Evolutionary conservation across 768 basidiomycete genomes (phyloP), one percentile per base, ranked within the genome.

Genomic region (Steccherinum ochraceum): DNA sequence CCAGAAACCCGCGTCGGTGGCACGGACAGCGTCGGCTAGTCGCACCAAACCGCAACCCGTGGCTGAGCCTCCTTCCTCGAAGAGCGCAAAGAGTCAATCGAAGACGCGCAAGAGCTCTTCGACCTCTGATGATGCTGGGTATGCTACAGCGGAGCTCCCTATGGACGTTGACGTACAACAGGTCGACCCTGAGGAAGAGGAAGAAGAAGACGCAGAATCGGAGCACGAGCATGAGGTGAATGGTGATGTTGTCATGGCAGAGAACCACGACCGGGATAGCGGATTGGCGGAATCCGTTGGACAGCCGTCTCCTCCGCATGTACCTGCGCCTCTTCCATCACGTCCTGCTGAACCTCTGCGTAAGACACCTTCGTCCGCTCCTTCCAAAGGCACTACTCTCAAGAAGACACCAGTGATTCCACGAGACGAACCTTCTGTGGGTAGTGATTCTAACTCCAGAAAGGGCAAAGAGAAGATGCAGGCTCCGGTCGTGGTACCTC

Each of bases 51-150:
- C 21, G 23, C 51, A 52, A 45, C 19, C 44, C 23, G 47, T 48
- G 40, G 44, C 39, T 24, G n/a, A n/a, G n/a, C 24, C 50, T 11
- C 19, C 44, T 25, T 20, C 48, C 20, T 45, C 43, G 12, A 41
- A 46, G 13, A 23, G 19, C 23, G 7, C 45, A 19, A 7, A 27
- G 41, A 46, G 26, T 44, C 19, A 24, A 24, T 21, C 42, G 40
- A 53, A 42, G 24, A 48, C 26, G 19, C 54, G 46, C 44, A 56
- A 57, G 21, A 60, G 54, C 13, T 55, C 58, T 3, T 51, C 56
- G 4, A 52, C 60, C 16, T 61, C 61, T 1, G 58, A 61, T 18
- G 64, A 63, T 46, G 57, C 61, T 3, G 61, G 61, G 3, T 61
- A 65, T 49, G 61, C 57, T 2, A 64, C 62, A 3, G 60, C 64